phyloP scores from a whole-genome alignment of 2,329 filamentous ascomycete species.

The Penicillium corylophilum region DNA sequence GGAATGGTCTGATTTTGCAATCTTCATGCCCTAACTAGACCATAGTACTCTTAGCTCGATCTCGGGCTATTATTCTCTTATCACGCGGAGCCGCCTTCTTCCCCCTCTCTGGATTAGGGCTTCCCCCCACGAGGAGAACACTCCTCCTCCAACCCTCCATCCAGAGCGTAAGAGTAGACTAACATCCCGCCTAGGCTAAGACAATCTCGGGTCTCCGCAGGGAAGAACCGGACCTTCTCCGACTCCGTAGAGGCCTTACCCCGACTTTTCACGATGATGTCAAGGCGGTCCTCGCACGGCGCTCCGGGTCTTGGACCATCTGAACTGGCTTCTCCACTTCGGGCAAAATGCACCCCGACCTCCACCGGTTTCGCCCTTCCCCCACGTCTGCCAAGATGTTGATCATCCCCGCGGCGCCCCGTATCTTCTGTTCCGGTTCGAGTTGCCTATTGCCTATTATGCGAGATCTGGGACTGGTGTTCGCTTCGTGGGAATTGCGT shows the following conservation, averaged over 20 bases:
- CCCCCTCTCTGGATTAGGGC: not conserved
- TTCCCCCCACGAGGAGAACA: not conserved
- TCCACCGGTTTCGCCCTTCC: not conserved
- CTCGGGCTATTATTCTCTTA: not conserved
- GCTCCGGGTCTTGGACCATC: not conserved
- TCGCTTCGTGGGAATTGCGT: not conserved
- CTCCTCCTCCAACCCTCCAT: not conserved
- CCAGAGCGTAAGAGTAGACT: not conserved
- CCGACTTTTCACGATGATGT: slow-evolving; percentile 8
- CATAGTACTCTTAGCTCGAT: not conserved
- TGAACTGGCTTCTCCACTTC: not conserved
- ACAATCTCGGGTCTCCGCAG: slow-evolving; percentile 3
- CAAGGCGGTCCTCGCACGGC: not conserved
- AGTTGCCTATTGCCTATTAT: too few relatives aligned
- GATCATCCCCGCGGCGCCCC: not conserved
- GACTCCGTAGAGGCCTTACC: slow-evolving; percentile 7
- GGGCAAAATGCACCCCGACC: not conserved
- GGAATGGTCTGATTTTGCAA: slow-evolving; percentile 4
- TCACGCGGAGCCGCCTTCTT: not conserved
- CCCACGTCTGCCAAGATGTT: not conserved
- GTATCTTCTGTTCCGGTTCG: not conserved
- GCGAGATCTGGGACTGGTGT: too few relatives aligned
- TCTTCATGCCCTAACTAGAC: not conserved
- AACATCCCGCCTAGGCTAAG: not conserved
- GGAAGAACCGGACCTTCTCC: slow-evolving; percentile 12